These are phyloP conservation scores for Fusarium kyushuense DNA, from an alignment of 2,329 filamentous ascomycete species.

Conservation along the genomic window DNA sequence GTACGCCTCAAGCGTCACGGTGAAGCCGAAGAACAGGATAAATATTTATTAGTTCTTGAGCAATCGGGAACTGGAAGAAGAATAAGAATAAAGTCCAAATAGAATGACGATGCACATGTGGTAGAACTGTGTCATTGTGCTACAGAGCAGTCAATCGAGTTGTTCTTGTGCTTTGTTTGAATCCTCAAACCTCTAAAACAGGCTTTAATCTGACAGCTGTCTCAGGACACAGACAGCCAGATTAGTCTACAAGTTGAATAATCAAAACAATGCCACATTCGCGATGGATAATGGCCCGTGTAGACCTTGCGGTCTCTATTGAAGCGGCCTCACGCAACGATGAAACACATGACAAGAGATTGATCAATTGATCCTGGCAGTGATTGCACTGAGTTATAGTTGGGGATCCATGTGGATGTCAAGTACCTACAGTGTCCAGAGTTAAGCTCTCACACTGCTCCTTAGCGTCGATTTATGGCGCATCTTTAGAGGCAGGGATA, in stretches of 20 bases:
- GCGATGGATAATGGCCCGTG: not conserved
- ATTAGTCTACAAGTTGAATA: constrained; percentile 8
- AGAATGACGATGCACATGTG: constrained; percentile 18
- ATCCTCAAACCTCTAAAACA: constrained; percentile 28
- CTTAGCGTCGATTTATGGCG: constrained; percentile 38
- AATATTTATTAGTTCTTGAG: not conserved
- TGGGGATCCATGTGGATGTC: not conserved
- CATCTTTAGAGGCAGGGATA: constrained; percentile 21
- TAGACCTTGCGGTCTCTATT: constrained; percentile 10
- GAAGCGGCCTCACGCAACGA: constrained; percentile 24
- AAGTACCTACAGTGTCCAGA: constrained; percentile 35
- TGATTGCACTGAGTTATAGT: not conserved
- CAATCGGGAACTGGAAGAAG: not conserved
- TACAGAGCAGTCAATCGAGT: constrained; percentile 16
- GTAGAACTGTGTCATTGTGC: constrained; percentile 21
- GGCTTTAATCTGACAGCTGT: constrained; percentile 27
- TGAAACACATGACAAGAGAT: constrained; percentile 32
- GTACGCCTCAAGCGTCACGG: constrained; percentile 13
- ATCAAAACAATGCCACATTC: constrained; percentile 21
- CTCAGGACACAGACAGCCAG: constrained; percentile 21
- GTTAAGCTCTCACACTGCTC: constrained; percentile 31
- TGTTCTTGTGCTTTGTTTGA: constrained; percentile 2
- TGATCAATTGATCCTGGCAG: not conserved
- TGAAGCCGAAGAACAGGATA: constrained; percentile 3
- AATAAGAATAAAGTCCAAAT: constrained; percentile 4